Percentiles rank a stretch among this genome's conserved stretches.
Conservation (phyloP, 1,284 basidiomycete species). For the Chondrostereum purpureum region DNA sequence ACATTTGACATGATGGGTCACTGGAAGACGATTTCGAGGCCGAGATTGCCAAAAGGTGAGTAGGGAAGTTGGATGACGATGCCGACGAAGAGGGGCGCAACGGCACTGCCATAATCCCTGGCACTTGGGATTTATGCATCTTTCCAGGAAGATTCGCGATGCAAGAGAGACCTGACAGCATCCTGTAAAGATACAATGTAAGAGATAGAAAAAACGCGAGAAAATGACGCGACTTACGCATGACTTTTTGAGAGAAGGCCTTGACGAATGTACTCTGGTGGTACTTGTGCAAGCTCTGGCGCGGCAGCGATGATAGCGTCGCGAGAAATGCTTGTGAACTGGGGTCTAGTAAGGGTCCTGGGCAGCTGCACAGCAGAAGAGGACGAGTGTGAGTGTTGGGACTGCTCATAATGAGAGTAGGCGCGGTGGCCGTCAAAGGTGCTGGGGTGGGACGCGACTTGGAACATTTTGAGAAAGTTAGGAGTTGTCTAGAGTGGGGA, state of each 20-base stretch:
- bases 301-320: constrained; percentile 45
- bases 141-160: constrained; percentile 44
- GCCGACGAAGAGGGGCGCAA: constrained; percentile 16
- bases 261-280: constrained; percentile 53
- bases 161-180: constrained; percentile 43
- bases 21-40: constrained; percentile 33
- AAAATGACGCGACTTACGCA: constrained; percentile 34
- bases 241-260: constrained; percentile 43
- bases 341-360: constrained; percentile 48
- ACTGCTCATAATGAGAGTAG: constrained; percentile 21
- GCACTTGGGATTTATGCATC: constrained; percentile 34
- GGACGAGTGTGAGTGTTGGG: constrained; percentile 19
- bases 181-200: constrained; percentile 27
- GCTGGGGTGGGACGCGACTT: constrained; percentile 39
- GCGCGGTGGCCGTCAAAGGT: constrained; percentile 27
- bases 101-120: constrained; percentile 1
- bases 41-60: constrained; percentile 52
- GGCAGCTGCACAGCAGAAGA: constrained; percentile 44
- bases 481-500: not conserved
- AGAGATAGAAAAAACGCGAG: constrained; percentile 9
- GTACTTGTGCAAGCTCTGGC: constrained; percentile 50
- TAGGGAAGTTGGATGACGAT: constrained; percentile 37
- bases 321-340: constrained; percentile 44
- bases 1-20: constrained; percentile 29
- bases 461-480: constrained; percentile 33